Evolutionary conservation across 2,329 filamentous ascomycete species (phyloP).

Genomic region (Diaporthe sp.): DNA sequence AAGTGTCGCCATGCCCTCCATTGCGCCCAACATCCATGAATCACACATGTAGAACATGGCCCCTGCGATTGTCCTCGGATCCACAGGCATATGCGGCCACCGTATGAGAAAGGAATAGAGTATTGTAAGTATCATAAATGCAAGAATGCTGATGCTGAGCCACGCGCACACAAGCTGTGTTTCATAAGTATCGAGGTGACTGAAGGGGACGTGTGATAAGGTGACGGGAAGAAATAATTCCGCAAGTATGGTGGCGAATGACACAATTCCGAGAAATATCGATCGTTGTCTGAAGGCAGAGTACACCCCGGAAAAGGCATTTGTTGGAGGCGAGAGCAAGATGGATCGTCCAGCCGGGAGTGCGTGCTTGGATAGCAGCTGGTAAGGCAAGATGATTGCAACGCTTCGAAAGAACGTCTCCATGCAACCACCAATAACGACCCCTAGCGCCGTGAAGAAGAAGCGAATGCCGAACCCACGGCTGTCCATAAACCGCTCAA

Average conservation of each 20-base stretch:
- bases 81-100: slow-evolving; percentile 50
- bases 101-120: slow-evolving; percentile 45
- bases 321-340: slow-evolving; percentile 45
- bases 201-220: slow-evolving; percentile 51
- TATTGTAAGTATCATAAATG: slow-evolving; percentile 49
- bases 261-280: slow-evolving; percentile 45
- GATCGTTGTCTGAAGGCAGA: slow-evolving; percentile 47
- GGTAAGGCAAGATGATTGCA: slow-evolving; percentile 49
- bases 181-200: slow-evolving; percentile 46
- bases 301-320: slow-evolving; percentile 46
- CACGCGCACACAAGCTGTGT: slow-evolving; percentile 47
- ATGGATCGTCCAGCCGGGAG: slow-evolving; percentile 46
- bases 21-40: slow-evolving; percentile 45
- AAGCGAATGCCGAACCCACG: slow-evolving; percentile 52
- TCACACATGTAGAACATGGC: slow-evolving; percentile 49
- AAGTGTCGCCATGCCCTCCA: slow-evolving; percentile 44
- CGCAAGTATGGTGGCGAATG: slow-evolving; percentile 46
- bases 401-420: slow-evolving; percentile 37
- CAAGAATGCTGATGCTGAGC: slow-evolving; percentile 46
- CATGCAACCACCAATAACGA: slow-evolving; percentile 42
- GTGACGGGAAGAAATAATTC: slow-evolving; percentile 50
- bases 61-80: slow-evolving; percentile 48
- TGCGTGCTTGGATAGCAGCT: slow-evolving; percentile 44
- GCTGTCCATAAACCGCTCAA: slow-evolving; percentile 54
- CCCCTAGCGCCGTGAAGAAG: slow-evolving; percentile 51